These are phyloP conservation scores for Yamadazyma jaroonii DNA, from an alignment of 1,139 yeast species.

Conservation along the genomic window DNA sequence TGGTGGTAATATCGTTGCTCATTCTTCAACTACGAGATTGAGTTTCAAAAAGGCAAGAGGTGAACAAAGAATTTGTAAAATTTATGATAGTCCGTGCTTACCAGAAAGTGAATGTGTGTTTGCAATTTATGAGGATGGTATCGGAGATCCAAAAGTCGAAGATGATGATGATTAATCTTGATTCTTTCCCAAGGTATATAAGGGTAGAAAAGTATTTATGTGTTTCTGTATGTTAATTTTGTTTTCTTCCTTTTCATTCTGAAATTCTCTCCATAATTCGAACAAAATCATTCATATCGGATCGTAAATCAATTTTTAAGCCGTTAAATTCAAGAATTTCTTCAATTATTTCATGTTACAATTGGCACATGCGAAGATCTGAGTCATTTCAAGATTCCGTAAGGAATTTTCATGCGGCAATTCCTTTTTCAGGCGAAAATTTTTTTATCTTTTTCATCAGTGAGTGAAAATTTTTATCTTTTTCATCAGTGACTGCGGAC, in stretches of 20 bases:
- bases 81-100: constrained; percentile 91
- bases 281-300: too few relatives aligned
- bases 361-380: too few relatives aligned
- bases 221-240: too few relatives aligned
- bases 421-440: constrained; percentile 10
- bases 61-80: constrained; percentile 89
- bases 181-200: not conserved
- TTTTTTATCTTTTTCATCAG: constrained; percentile 36
- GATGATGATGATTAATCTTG: constrained; percentile 34
- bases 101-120: constrained; percentile 95
- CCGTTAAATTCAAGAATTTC: too few relatives aligned
- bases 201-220: too few relatives aligned
- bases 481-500: constrained; percentile 27
- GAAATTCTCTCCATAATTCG: too few relatives aligned
- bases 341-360: too few relatives aligned
- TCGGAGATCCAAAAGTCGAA: constrained; percentile 90
- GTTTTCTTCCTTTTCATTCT: too few relatives aligned
- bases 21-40: constrained; percentile 89
- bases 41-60: constrained; percentile 88
- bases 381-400: too few relatives aligned
- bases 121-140: constrained; percentile 95
- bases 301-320: too few relatives aligned
- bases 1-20: constrained; percentile 98
- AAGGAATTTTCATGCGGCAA: constrained; percentile 4
- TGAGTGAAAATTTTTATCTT: constrained; percentile 28